A percentile compares a stretch with the other conserved stretches of the same genome.
Conservation (phyloP, 2,329 filamentous ascomycete genomes). For the Exutisphaerella laricina region DNA sequence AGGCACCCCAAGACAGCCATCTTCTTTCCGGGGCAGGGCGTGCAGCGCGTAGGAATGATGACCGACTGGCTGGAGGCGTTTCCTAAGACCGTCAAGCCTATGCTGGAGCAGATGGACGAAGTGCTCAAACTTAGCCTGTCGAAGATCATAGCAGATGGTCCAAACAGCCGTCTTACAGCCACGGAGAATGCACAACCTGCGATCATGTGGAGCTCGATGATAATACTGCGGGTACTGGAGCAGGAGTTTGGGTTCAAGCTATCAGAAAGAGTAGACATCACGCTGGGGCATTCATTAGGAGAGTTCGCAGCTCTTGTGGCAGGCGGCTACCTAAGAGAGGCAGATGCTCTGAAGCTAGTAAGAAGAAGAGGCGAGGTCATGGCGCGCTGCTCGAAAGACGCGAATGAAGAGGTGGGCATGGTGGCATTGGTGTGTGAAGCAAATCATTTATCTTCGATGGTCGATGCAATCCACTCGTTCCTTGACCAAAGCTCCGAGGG, state of each 20-base stretch:
- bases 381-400: constrained; percentile 66
- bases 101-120: constrained; percentile 80
- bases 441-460: constrained; percentile 62
- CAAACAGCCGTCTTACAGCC: constrained; percentile 67
- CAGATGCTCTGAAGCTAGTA: constrained; percentile 72
- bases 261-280: constrained; percentile 67
- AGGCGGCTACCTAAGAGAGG: constrained; percentile 70
- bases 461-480: constrained; percentile 72
- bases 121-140: constrained; percentile 70
- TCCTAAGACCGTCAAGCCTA: constrained; percentile 66
- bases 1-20: constrained; percentile 33
- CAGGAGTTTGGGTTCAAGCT: constrained; percentile 74
- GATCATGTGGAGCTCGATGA: constrained; percentile 89
- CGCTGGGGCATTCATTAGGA: constrained; percentile 83
- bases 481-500: constrained; percentile 62
- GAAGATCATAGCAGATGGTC: constrained; percentile 70
- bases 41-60: constrained; percentile 35
- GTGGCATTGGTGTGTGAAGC: constrained; percentile 86
- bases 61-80: constrained; percentile 81
- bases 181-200: constrained; percentile 89
- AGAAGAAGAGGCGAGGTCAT: constrained; percentile 74
- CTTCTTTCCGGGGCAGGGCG: constrained; percentile 38
- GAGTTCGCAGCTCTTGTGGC: constrained; percentile 90
- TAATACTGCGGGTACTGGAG: constrained; percentile 83
- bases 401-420: constrained; percentile 80